A percentile compares a stretch with the other conserved stretches of the same genome.
Evolutionary conservation across 768 basidiomycete species (phyloP).

Genomic region (Trametes gibbosa): DNA sequence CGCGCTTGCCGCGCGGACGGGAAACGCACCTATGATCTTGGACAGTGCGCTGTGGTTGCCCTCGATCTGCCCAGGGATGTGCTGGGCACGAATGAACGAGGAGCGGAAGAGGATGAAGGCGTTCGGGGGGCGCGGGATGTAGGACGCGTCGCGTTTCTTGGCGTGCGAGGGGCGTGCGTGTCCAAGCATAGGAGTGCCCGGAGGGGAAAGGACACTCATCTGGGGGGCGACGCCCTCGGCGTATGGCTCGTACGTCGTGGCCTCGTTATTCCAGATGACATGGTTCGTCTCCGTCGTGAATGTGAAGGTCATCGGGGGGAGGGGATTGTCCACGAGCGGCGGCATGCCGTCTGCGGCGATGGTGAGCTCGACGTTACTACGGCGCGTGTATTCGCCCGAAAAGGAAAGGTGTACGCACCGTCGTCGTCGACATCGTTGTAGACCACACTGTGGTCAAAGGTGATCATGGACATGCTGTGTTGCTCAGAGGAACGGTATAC

Average conservation of each 20-base stretch:
- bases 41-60: conserved; percentile 78
- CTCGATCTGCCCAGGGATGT: conserved; percentile 73
- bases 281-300: conserved; percentile 61
- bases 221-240: conserved; percentile 26
- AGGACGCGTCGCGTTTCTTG: conserved; percentile 65
- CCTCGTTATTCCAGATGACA: conserved; percentile 44
- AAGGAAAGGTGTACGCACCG: conserved; percentile 28
- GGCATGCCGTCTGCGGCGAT: conserved; percentile 34
- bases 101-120: conserved; percentile 86
- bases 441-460: conserved; percentile 28
- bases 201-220: conserved; percentile 22
- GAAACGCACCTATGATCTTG: conserved; percentile 70
- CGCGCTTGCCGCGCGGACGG: conserved; percentile 7
- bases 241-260: conserved; percentile 30
- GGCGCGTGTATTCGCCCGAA: conserved; percentile 18
- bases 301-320: conserved; percentile 52
- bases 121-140: conserved; percentile 83
- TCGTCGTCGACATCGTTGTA: conserved; percentile 36
- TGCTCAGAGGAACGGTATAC: not conserved
- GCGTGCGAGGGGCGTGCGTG: conserved; percentile 47
- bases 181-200: conserved; percentile 28
- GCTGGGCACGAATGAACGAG: conserved; percentile 70
- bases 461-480: conserved; percentile 20
- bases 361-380: conserved; percentile 16
- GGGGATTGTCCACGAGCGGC: conserved; percentile 49